Evolutionary conservation across 2,329 filamentous ascomycete species (phyloP).

Genomic region (Fusarium multiceps): DNA sequence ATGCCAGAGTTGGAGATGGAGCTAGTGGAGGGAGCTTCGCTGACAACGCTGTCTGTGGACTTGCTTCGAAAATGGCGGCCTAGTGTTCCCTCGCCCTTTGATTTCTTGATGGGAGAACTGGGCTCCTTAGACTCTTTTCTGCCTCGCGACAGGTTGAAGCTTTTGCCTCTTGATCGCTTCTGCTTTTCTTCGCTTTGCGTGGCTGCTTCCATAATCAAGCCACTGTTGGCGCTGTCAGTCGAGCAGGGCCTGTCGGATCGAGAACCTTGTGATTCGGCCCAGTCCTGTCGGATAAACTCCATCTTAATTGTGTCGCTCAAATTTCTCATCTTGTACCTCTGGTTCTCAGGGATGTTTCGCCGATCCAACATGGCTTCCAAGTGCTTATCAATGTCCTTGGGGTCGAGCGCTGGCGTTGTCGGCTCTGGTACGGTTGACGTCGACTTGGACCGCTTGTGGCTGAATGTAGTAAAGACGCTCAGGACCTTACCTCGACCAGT

Average conservation of each 20-base stretch:
- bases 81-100: constrained; percentile 72
- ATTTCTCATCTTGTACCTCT: constrained; percentile 93
- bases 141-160: constrained; percentile 79
- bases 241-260: constrained; percentile 58
- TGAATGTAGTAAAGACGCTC: constrained; percentile 53
- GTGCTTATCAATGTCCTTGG: constrained; percentile 66
- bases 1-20: constrained; percentile 67
- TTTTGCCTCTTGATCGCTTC: constrained; percentile 62
- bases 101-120: constrained; percentile 77
- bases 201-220: constrained; percentile 52
- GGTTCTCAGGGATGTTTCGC: constrained; percentile 92
- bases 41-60: constrained; percentile 75
- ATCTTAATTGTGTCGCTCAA: constrained; percentile 91
- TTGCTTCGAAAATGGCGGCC: constrained; percentile 76
- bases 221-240: constrained; percentile 57
- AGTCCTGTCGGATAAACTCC: constrained; percentile 93
- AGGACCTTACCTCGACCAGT: constrained; percentile 56
- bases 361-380: constrained; percentile 78
- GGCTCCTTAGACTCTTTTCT: constrained; percentile 72
- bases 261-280: constrained; percentile 72
- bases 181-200: constrained; percentile 60
- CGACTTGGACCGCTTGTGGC: constrained; percentile 54
- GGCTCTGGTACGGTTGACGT: constrained; percentile 39
- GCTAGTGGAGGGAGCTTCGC: constrained; percentile 66
- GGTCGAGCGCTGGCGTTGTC: constrained; percentile 65